Evolutionary conservation across 1,139 yeast genomes (phyloP).

Genomic region (Geotrichum candidum): DNA sequence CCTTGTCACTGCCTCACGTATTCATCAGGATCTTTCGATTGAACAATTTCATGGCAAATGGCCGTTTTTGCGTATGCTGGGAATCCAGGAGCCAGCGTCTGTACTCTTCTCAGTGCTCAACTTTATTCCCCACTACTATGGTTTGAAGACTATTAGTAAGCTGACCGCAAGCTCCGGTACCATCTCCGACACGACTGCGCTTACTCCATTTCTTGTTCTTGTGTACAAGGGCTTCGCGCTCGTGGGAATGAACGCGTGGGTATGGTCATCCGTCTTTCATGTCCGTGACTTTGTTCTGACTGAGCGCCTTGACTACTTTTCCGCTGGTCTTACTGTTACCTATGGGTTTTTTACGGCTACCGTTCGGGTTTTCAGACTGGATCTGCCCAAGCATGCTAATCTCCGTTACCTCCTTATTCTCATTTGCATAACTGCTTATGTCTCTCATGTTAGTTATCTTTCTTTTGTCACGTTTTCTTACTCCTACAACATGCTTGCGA

Average conservation of each 20-base stretch:
- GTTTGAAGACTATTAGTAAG: slow-evolving; percentile 40
- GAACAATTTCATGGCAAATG: slow-evolving; percentile 95
- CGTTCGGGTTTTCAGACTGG: slow-evolving; percentile 53
- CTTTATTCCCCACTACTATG: slow-evolving; percentile 65
- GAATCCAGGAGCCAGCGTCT: slow-evolving; percentile 82
- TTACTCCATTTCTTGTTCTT: slow-evolving; percentile 20
- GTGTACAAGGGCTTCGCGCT: slow-evolving; percentile 46
- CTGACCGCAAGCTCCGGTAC: background rate
- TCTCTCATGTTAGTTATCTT: slow-evolving; percentile 60
- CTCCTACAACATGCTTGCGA: slow-evolving; percentile 90
- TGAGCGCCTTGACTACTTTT: slow-evolving; percentile 82
- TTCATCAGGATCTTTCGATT: slow-evolving; percentile 44
- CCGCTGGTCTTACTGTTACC: slow-evolving; percentile 84
- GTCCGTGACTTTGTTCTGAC: slow-evolving; percentile 73
- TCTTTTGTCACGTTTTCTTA: slow-evolving; percentile 73
- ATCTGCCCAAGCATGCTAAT: slow-evolving; percentile 36
- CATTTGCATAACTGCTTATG: slow-evolving; percentile 47
- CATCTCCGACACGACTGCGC: background rate
- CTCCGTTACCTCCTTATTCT: slow-evolving; percentile 33
- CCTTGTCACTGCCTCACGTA: slow-evolving; percentile 53
- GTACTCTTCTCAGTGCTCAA: slow-evolving; percentile 75
- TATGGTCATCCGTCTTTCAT: slow-evolving; percentile 79
- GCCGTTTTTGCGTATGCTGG: slow-evolving; percentile 75
- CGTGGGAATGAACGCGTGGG: slow-evolving; percentile 83
- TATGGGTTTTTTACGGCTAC: slow-evolving; percentile 67